Evolutionary conservation across 2,329 filamentous ascomycete genomes (phyloP).

Genomic region (Chrysoporthe austroafricana): DNA sequence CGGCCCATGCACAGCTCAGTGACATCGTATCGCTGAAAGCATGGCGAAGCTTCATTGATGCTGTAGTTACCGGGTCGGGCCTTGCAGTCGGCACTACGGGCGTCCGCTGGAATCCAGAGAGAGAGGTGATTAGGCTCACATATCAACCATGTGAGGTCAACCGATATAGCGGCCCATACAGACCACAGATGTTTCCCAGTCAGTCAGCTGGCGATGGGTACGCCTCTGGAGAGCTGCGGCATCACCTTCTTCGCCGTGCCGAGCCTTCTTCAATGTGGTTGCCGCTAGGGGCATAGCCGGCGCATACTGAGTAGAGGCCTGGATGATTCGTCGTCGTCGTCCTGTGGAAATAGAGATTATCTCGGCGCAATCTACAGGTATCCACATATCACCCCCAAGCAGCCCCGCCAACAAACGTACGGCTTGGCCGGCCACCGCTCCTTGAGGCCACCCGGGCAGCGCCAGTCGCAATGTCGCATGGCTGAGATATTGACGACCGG

Average conservation of each 20-base stretch:
- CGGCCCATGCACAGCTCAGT: neutral
- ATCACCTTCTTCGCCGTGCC: neutral
- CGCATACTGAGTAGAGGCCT: neutral
- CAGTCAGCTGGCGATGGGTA: too few species aligned
- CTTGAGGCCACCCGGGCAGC: neutral
- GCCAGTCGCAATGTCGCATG: neutral
- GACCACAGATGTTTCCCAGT: neutral
- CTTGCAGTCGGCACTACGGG: neutral
- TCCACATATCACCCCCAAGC: slow-evolving; percentile 1
- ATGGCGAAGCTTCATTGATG: neutral
- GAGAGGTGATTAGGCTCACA: neutral
- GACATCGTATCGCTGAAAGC: neutral
- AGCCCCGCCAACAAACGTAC: neutral
- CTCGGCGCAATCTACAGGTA: slow-evolving; percentile 2
- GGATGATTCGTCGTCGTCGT: slow-evolving; percentile 2
- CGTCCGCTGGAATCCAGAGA: neutral
- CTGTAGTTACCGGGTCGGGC: neutral
- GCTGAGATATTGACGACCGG: neutral
- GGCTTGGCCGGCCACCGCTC: neutral
- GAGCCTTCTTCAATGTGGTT: too few species aligned
- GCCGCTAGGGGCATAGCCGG: neutral
- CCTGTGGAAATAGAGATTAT: slow-evolving; percentile 5
- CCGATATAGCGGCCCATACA: neutral
- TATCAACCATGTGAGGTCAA: neutral
- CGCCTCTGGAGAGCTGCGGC: too few species aligned